Evolutionary conservation across 2,329 filamentous ascomycete species (phyloP), one percentile per base, ranked within the genome.

Genomic region (Trichoderma gracile): DNA sequence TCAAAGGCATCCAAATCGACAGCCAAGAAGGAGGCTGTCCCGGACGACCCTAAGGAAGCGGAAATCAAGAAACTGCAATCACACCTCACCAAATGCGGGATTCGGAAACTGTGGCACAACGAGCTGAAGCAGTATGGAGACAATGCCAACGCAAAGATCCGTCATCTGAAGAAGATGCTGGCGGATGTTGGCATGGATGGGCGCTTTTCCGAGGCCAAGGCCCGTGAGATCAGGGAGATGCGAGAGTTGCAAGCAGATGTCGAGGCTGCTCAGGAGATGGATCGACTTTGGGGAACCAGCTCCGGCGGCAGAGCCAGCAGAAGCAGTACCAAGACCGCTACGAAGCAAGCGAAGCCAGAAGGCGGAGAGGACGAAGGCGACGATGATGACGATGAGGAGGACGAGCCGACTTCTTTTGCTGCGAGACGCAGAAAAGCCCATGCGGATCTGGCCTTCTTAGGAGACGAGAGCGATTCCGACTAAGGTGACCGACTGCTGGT

Each of bases 51-150:
- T 0, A 85, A 93, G 66, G 86, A 92, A 65, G 87, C 85, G 3
- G 91, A 96, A 74, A 90, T 97, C 73, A 98, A 97, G 76, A 90
- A 88, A 55, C 81, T 98, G 3, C 94, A 98, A 78, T 86, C 87
- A 9, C 92, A 94, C 76, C 84, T 99, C 7, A 79, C 89, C 52
- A 97, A 97, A 77, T 99, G 94, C 72, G 94, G 94, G 33, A 86
- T 97, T 63, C 89, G 92, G 60, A 98, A 97, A 74, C 85, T 97
- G 67, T 99, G 95, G 94, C 86, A 85, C 56, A 87, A 89, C 68
- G 92, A 97, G 76, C 83, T 99, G 30, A 91, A 91, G 74, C 81
- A 87, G 62, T 93, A 86, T 71, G 84, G 83, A 1, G 85, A 88
- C 63, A 90, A 93, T 25, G 74, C 84, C 4, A 89, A 87, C 66